Percentiles rank a stretch among this genome's conserved stretches.
Conservation (phyloP, 78 protist species). For the Dictyostelium intermedium region DNA sequence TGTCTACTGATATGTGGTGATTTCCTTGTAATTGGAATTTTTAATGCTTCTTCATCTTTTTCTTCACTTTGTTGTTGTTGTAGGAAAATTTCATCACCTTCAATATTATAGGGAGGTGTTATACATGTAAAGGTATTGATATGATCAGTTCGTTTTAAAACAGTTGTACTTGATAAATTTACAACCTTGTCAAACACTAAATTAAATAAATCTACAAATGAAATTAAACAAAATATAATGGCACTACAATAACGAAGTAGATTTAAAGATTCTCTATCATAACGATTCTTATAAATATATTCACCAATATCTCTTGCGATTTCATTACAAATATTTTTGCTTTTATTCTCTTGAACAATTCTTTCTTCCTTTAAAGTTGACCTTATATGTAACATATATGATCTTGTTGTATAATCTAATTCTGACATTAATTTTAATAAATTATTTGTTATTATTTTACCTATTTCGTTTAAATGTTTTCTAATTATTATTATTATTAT, state of each 20-base stretch:
- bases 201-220: conserved; percentile 24
- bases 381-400: background rate
- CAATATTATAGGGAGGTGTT: background rate
- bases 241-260: background rate
- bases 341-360: background rate
- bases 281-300: background rate
- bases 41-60: background rate
- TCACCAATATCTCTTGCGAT: background rate
- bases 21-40: background rate
- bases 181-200: background rate
- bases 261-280: background rate
- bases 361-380: background rate
- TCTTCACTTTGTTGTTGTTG: background rate
- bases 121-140: background rate
- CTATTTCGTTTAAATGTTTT: background rate
- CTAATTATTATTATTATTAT: background rate
- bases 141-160: background rate
- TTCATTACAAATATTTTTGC: background rate
- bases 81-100: background rate
- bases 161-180: background rate
- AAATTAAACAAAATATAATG: background rate
- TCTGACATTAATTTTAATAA: conserved; percentile 17
- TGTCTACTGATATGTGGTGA: background rate
- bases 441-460: background rate
- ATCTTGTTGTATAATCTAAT: background rate